Percentiles rank a stretch among this genome's conserved stretches.
Evolutionary conservation across 768 basidiomycete species (phyloP).

Genomic region (Mycena filopes): DNA sequence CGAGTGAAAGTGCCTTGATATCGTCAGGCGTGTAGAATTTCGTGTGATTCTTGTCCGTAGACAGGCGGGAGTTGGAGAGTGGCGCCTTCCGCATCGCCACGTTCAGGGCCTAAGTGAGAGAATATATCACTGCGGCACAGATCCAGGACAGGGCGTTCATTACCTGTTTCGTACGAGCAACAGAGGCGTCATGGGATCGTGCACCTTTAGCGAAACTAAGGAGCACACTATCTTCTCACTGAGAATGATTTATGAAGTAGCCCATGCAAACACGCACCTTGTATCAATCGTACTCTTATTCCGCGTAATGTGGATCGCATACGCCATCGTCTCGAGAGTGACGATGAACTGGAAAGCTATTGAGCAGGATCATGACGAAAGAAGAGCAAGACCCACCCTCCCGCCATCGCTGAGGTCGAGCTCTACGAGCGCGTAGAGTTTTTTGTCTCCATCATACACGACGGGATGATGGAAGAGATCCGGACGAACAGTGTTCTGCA

Average conservation of each 20-base stretch:
- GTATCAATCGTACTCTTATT: slow-evolving; percentile 58
- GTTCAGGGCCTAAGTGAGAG: slow-evolving; percentile 65
- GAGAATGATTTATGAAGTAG: slow-evolving; percentile 20
- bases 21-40: too few species aligned
- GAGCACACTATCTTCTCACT: slow-evolving; percentile 56
- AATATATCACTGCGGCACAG: not conserved
- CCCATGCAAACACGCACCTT: not conserved
- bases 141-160: slow-evolving; percentile 22
- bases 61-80: slow-evolving; percentile 63
- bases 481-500: slow-evolving; percentile 56
- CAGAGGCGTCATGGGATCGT: slow-evolving; percentile 72
- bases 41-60: slow-evolving; percentile 32
- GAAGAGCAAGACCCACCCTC: slow-evolving; percentile 42
- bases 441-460: slow-evolving; percentile 71
- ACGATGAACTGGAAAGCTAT: slow-evolving; percentile 48
- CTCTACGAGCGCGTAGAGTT: slow-evolving; percentile 58
- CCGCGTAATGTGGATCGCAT: slow-evolving; percentile 62
- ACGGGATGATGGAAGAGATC: slow-evolving; percentile 56
- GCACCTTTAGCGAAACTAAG: slow-evolving; percentile 67
- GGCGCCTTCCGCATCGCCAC: slow-evolving; percentile 83
- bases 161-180: slow-evolving; percentile 72
- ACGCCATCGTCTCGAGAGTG: slow-evolving; percentile 49
- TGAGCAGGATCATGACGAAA: slow-evolving; percentile 19
- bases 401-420: slow-evolving; percentile 43
- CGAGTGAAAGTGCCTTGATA: slow-evolving; percentile 55